Conservation (phyloP, 2,329 filamentous ascomycete genomes). For the Arthrocladium fulminans region DNA sequence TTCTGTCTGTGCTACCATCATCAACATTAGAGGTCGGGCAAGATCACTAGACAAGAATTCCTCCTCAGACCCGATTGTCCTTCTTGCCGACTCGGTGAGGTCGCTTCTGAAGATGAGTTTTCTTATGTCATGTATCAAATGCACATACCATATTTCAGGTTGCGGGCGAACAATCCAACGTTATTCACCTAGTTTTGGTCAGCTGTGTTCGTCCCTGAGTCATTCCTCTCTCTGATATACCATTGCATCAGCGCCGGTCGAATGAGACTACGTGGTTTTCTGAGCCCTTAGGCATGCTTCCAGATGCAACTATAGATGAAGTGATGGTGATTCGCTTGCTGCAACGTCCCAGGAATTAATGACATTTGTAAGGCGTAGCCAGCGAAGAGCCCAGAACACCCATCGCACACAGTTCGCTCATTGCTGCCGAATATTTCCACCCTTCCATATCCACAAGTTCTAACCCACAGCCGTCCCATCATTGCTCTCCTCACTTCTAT, state of each 20-base stretch:
- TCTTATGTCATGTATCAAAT: slow-evolving; percentile 7
- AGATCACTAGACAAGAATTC: slow-evolving; percentile 1
- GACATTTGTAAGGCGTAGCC: background rate
- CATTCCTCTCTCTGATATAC: too few relatives aligned
- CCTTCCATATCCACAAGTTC: slow-evolving; percentile 4
- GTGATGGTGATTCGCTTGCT: too few relatives aligned
- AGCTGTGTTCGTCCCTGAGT: background rate
- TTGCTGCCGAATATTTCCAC: background rate
- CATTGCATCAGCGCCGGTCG: too few relatives aligned
- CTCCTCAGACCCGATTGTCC: background rate
- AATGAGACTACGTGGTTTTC: background rate
- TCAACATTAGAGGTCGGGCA: background rate
- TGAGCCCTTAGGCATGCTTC: too few relatives aligned
- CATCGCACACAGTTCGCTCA: background rate
- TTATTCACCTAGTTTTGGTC: background rate
- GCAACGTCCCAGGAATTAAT: too few relatives aligned
- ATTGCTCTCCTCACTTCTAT: background rate
- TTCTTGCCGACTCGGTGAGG: background rate
- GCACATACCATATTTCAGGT: slow-evolving; percentile 9
- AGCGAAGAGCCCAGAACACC: background rate
- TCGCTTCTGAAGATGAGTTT: background rate
- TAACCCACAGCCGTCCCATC: background rate
- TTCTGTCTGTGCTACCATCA: background rate
- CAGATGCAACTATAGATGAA: too few relatives aligned
- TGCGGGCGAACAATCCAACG: background rate